Base-by-base conservation (phyloP, 345 rosid species). In the Boechera retrofracta region DNA sequence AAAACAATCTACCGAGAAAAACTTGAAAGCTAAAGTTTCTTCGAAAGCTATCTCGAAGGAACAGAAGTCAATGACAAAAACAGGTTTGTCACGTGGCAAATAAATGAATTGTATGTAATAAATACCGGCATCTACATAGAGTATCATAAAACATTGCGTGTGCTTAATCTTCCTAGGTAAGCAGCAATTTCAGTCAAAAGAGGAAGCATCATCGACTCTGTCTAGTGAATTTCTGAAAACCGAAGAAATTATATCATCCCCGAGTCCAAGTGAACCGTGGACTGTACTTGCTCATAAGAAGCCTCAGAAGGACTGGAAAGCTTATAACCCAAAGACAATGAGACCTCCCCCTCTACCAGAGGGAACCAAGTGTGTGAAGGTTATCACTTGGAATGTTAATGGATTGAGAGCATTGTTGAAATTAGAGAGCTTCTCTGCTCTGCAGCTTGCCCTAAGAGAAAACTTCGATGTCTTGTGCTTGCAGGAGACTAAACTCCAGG, bases 341-440 rank as follows among this genome's bases (percentile, higher is more conserved):
- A 90, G 95, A 78, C 91, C 86, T 73, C 81, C 83, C 36, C 85
- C 88, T 80, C 88, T 78, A 56, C 36, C 79, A 32, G 75, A 67
- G 68, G 88, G 85, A 70, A 73, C 83, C 26, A 81, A 82, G 74
- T 84, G 53, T 78, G 68, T 88, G 70, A 94, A 89, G 78, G 71
- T 94, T 63, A 65, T 92, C 89, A 92, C 98, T 64, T 94, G 98
- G 98, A 94, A 92, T 79, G 98, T 94, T 73, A 94, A 94, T 82
- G 98, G 98, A 24, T 75, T 94, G 69, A 84, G 97, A 83, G 97
- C 97, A 72, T 74, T 92, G 78, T 60, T 88, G 83, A 94, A 92
- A 84, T 66, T 70, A 16, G 85, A 84, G 80, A 87, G 91, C 24
- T 91, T 86, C 83, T 90, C 97, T 59, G 92, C 89, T 8, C 81